Conservation (phyloP, 2,329 filamentous ascomycete species). For the Talaromyces funiculosus region DNA sequence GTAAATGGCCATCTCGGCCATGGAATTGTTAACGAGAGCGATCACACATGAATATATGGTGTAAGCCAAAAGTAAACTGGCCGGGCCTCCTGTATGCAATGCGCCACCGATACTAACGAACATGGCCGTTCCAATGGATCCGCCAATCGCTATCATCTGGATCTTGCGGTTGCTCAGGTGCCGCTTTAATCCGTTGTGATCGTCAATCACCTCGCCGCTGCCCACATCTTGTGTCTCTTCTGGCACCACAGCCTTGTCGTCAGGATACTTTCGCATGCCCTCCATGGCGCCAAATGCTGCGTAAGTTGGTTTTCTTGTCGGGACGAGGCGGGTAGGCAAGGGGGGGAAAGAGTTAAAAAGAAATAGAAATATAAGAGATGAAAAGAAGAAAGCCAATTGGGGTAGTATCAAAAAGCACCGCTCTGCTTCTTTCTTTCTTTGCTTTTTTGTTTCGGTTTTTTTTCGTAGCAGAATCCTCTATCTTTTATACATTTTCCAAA, state of each 20-base stretch:
- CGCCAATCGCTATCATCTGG: conserved; percentile 33
- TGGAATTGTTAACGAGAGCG: conserved; percentile 34
- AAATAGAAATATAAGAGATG: neutral
- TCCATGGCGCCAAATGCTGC: neutral
- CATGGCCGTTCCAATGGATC: conserved; percentile 35
- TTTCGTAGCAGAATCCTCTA: neutral
- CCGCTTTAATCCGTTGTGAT: conserved; percentile 14
- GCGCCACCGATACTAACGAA: conserved; percentile 37
- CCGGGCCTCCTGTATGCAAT: conserved; percentile 34
- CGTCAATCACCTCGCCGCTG: conserved; percentile 10
- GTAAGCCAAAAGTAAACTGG: conserved; percentile 33
- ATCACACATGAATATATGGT: conserved; percentile 25
- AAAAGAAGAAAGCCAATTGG: neutral
- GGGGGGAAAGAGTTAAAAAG: neutral
- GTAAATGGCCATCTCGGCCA: conserved; percentile 83
- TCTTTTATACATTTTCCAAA: neutral
- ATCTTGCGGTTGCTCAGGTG: conserved; percentile 14
- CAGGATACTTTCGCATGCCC: neutral
- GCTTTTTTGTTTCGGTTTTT: neutral
- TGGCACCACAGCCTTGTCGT: neutral
- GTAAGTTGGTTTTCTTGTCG: neutral
- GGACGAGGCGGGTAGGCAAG: neutral
- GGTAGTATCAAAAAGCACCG: neutral
- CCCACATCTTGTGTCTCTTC: conserved; percentile 6
- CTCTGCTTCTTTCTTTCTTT: neutral